Evolutionary conservation across 78 protist genomes (phyloP), one percentile per base, ranked within the genome.

Genomic region (Dictyostelium purpureum): DNA sequence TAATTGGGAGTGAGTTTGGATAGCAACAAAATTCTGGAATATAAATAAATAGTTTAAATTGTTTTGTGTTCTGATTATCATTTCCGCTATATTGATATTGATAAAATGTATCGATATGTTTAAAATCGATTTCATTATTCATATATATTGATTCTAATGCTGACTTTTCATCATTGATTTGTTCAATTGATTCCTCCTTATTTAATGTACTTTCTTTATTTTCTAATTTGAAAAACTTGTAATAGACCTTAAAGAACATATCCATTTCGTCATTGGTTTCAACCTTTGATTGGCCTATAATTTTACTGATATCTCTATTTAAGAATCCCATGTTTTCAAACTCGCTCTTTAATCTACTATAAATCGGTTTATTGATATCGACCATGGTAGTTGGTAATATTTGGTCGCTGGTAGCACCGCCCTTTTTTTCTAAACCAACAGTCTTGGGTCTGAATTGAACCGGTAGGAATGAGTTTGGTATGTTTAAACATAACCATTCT

Each of bases 81-180:
- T 59, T 59, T 11, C 28, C 24, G 9, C 10, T 31, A 47, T 47
- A 47, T 14, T 24, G 19, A 59, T 69, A 73, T 31, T 73, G 19
- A 6, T 54, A 5, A 16, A 88, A 70, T n/a, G n/a, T n/a, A n/a
- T n/a, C n/a, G n/a, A n/a, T n/a, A n/a, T n/a, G n/a, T 5, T 5
- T 63, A 19, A 66, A 45, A 14, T 24, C 52, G 19, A 76, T n/a
- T 35, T 77, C 51, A 74, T 43, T 21, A 12, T 77, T 87, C 2
- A 11, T 10, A 16, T 80, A 89, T 40, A 89, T 89, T 26, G 94
- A 89, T 63, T 79, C 37, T 16, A 89, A 26, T 12, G 88, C 94
- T 18, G 61, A 33, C 2, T 31, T 63, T 47, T 89, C 94, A 47
- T 89, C 66, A 10, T 33, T 33, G 24, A 66, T 43, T 1, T 26